These are phyloP conservation scores for Aspergillus leporis DNA, from an alignment of 495 filamentous ascomycete species.

Conservation along the genomic window DNA sequence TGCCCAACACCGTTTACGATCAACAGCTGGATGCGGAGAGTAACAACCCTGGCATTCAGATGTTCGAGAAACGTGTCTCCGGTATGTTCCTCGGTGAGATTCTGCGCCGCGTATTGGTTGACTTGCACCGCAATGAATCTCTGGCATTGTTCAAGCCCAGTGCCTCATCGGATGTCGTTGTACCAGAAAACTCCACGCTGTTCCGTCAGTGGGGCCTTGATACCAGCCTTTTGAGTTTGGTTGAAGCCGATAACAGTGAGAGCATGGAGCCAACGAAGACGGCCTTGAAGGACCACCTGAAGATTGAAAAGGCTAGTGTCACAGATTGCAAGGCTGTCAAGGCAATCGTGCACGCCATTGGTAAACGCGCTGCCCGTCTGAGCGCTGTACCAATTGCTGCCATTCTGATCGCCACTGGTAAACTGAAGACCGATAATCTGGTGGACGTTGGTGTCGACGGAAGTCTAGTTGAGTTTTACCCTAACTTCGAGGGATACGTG, in stretches of 20 bases:
- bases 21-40: constrained; percentile 71
- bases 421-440: constrained; percentile 61
- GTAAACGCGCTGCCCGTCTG: constrained; percentile 84
- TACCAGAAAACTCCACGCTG: constrained; percentile 63
- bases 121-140: constrained; percentile 60
- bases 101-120: constrained; percentile 71
- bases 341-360: constrained; percentile 77
- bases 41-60: constrained; percentile 93
- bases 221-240: constrained; percentile 78
- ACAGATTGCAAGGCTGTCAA: constrained; percentile 86
- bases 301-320: constrained; percentile 65
- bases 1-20: constrained; percentile 87
- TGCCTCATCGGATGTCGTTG: constrained; percentile 67
- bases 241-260: constrained; percentile 69
- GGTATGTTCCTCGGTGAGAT: constrained; percentile 99
- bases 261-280: constrained; percentile 66
- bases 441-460: constrained; percentile 92
- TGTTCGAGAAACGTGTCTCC: constrained; percentile 97
- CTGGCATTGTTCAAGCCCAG: constrained; percentile 69
- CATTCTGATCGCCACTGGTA: constrained; percentile 72
- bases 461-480: constrained; percentile 88
- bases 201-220: constrained; percentile 87
- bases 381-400: constrained; percentile 83
- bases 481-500: constrained; percentile 78
- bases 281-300: constrained; percentile 72